Base-by-base conservation (phyloP, 768 basidiomycete species). In the Kwoniella sp. region DNA sequence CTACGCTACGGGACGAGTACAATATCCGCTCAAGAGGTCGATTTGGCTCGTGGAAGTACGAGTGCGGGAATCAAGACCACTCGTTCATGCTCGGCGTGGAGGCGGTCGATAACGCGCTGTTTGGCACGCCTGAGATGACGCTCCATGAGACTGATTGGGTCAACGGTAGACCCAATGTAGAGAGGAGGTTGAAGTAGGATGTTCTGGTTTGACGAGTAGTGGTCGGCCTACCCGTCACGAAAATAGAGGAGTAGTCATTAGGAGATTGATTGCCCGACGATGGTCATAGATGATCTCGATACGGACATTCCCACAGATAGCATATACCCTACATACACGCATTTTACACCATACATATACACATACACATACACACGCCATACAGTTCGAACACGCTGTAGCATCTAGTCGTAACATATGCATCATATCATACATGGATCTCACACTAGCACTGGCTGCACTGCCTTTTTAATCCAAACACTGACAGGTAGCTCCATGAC, bases 21-120 rank as follows among this genome's bases (percentile, higher is more conserved):
- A 64, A 58, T 1, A 80, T 82, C 63, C 71, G 71, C 66, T 80
- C 78, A 0, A 73, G 81, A 24, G 81, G 81, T 24, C 47, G 73
- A 65, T 74, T 74, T 55, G 73, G 73, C 13, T 69, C 68, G 27
- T 74, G 73, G 73, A 71, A 68, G 46, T 73, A 73, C 36, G 74
- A 71, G 57, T 68, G 64, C 40, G 76, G 76, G 1, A 74, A 74
- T 47, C 73, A 74, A 59, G 73, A 74, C 64, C 76, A 74, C 46
- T 74, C 76, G 66, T 75, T 77, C 72, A 78, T 78, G 79, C 62
- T 80, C 25, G 81, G 81, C 12, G 81, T 81, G 13, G 81, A 81
- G 64, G 77, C 78, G 0, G 77, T 76, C 9, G 81, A 81, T 60
- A 69, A 67, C 33, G 69, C 79, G 7, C 44, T 79, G 13, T 77